Evolutionary conservation across 1,284 basidiomycete genomes (phyloP), one percentile per base, ranked within the genome.

Genomic region (Xerocomus cyaneibrunnescens): DNA sequence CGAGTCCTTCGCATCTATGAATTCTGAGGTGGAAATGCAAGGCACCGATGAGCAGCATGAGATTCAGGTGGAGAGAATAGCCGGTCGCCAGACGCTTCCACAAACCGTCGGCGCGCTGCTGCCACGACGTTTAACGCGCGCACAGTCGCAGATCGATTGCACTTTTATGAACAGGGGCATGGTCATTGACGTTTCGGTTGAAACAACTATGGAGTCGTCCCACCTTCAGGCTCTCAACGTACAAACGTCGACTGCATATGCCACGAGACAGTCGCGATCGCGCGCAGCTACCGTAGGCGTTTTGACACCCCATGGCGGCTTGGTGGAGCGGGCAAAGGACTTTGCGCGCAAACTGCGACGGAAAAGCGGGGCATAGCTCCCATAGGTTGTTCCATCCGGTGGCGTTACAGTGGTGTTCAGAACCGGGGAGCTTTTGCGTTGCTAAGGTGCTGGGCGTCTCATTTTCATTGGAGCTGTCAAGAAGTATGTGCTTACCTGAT

Each of bases 171-270:
- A 56, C 41, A 67, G 52, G 25, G 71, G 61, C 51, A 60, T 80
- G 57, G 69, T 81, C 37, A 77, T 85, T 47, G 81, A 74, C 28
- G 76, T 85, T n/a, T 80, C 77, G 34, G 76, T 87, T 39, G 75
- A 82, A 57, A 77, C 81, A 55, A 78, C 79, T 1, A 83, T 76
- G 6, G 78, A 76, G 45, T 62, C 72, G 4, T 58, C 67, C 9
- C 68, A 67, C 37, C 68, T 67, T 42, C 61, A 30, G 28, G 28
- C 69, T 22, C 59, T 60, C n/a, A 61, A 59, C 45, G 7, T 61
- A 61, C 48, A 59, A 52, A 28, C 60, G 41, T 50, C 68, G 61
- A 76, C 71, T 14, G 76, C 75, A n/a, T 74, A 76, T 40, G 74
- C 60, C 54, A 64, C 62, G 48, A 54, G 52, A 43, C 55, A 62